phyloP scores from a whole-genome alignment of 768 basidiomycete genomes.

The Galerina sulciceps region DNA sequence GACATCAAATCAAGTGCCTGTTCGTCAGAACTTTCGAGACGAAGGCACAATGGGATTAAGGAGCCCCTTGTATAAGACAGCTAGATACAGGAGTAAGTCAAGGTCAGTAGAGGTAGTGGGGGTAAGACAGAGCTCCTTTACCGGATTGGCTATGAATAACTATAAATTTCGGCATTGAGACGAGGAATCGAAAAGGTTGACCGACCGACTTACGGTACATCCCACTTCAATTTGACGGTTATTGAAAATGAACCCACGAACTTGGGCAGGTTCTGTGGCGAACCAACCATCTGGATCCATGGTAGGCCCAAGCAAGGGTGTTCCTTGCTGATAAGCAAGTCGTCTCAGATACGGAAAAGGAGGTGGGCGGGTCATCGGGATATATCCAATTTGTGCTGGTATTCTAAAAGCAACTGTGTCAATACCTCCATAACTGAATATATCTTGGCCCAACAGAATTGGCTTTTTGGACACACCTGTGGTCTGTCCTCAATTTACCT shows the following conservation, averaged over 20 bases:
- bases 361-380: conserved; percentile 35
- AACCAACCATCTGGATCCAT: conserved; percentile 46
- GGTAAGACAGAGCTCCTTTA: conserved; percentile 19
- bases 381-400: conserved; percentile 32
- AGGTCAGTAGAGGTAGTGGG: not conserved
- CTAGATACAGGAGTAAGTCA: conserved; percentile 21
- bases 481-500: conserved; percentile 32
- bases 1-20: conserved; percentile 40
- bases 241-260: conserved; percentile 34
- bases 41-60: conserved; percentile 37
- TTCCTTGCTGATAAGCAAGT: conserved; percentile 38
- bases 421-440: not conserved
- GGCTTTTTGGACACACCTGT: conserved; percentile 28
- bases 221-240: conserved; percentile 30
- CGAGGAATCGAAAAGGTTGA: not conserved
- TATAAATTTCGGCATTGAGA: conserved; percentile 14
- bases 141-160: conserved; percentile 45
- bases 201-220: conserved; percentile 34
- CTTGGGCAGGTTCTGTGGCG: conserved; percentile 23
- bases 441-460: no score
- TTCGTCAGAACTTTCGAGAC: conserved; percentile 31
- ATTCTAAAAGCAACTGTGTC: conserved; percentile 25
- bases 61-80: conserved; percentile 46
- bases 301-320: conserved; percentile 37
- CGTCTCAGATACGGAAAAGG: conserved; percentile 36